Conservation (phyloP, 805 yeast species). For the Candida verbasci region DNA sequence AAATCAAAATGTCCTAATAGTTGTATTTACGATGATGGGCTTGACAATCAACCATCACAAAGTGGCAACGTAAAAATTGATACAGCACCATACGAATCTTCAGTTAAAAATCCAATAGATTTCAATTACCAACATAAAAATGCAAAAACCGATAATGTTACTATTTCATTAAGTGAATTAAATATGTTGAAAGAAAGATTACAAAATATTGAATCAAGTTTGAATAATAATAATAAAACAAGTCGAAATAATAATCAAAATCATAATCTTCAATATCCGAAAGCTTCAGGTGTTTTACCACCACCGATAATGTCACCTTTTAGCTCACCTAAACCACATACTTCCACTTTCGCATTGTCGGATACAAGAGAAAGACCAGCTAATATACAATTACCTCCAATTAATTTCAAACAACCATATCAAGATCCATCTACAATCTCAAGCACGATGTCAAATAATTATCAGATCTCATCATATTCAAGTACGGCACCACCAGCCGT, state of each 20-base stretch:
- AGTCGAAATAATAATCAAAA: not conserved
- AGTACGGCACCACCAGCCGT: not conserved
- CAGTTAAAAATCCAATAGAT: conserved; percentile 18
- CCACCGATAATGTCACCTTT: conserved; percentile 9
- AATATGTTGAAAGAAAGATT: conserved; percentile 16
- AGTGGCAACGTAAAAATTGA: not conserved
- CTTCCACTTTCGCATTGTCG: conserved; percentile 2
- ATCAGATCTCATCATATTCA: not conserved
- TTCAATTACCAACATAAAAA: conserved; percentile 3
- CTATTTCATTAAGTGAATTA: conserved; percentile 14
- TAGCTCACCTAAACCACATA: conserved; percentile 3
- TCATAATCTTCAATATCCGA: conserved; percentile 1
- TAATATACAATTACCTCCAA: conserved; percentile 9
- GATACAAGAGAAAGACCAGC: conserved; percentile 4
- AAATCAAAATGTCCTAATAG: conserved; percentile 19
- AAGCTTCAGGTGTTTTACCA: conserved; percentile 7
- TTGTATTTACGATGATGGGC: conserved; percentile 7
- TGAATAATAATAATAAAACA: not conserved
- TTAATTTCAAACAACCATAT: conserved; percentile 5
- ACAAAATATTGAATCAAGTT: conserved; percentile 13
- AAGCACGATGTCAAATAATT: not conserved
- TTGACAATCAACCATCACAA: not conserved
- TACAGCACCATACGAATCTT: conserved; percentile 14
- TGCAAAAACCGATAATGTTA: conserved; percentile 5
- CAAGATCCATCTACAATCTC: not conserved